Base-by-base conservation (phyloP, 306 rosid species). In the Alnus glutinosa region DNA sequence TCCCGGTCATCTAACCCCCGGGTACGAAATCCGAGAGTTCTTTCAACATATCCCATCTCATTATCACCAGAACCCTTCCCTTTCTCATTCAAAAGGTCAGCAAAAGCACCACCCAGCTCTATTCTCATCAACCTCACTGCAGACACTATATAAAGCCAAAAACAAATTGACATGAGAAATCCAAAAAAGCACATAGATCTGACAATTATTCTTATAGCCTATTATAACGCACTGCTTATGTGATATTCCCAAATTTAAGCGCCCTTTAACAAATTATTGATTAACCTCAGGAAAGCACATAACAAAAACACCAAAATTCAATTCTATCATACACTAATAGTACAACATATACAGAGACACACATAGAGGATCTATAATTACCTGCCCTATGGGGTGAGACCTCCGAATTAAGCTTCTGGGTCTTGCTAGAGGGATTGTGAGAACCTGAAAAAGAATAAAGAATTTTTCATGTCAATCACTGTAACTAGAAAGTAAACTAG, bases 21-120 rank as follows among this genome's bases (percentile, higher is more conserved):
- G 23, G 97, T 89, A 28, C 97, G 91, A 83, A 93, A 93, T 1
- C 98, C 97, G 32, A 93, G 91, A 50, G 97, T 93, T 82, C 98
- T 87, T 84, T 81, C 90, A 39, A 93, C 97, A 82, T 93, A 93
- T 47, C 90, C 89, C 97, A 93, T 93, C 86, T 93, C 98, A 69
- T 93, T 93, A 74, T 90, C 94, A 81, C 98, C 98, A 23, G 97
- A 93, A 75, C 98, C 98, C 78, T 93, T 93, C 80, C 98, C 98
- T 84, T 86, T 91, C 87, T 91, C 98, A 74, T 93, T 93, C 51
- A 93, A 87, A 86, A 93, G 98, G 75, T 90, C 98, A 80, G 97
- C 98, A 89, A 89, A 93, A 78, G 98, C 97, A 83, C 98, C 97
- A 15, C 98, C 98, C 55, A 91, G 55, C 86, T 93, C 97, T 87